Conservation (phyloP, 495 filamentous ascomycete species). For the Penicillium cinerascens region DNA sequence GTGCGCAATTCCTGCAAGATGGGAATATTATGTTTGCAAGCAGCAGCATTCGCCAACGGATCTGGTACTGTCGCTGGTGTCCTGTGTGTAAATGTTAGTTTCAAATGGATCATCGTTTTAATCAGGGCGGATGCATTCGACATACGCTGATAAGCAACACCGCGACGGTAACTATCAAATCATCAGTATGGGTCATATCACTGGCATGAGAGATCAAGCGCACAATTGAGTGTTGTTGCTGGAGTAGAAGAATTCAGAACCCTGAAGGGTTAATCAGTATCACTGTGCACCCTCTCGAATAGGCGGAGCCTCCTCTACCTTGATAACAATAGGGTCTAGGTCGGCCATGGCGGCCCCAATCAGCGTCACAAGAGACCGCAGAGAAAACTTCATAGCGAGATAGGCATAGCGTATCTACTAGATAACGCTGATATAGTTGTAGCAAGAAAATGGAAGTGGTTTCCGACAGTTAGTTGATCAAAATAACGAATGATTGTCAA, state of each 20-base stretch:
- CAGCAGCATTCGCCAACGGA: constrained; percentile 66
- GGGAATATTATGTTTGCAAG: constrained; percentile 82
- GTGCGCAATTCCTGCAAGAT: constrained; percentile 70
- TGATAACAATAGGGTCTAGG: constrained; percentile 67
- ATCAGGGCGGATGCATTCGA: constrained; percentile 7
- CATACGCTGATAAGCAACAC: constrained; percentile 81
- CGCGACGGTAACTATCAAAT: constrained; percentile 62
- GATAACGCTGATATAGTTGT: constrained; percentile 5
- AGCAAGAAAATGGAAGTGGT: constrained; percentile 18
- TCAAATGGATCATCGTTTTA: background rate
- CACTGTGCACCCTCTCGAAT: background rate
- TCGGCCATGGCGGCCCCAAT: constrained; percentile 53
- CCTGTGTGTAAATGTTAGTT: constrained; percentile 34
- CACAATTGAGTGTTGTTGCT: constrained; percentile 77
- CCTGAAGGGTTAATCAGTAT: constrained; percentile 35
- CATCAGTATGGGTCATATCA: constrained; percentile 9
- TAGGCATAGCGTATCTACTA: constrained; percentile 1
- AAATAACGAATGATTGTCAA: constrained; percentile 6
- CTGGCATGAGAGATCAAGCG: constrained; percentile 11
- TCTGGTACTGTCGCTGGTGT: constrained; percentile 35
- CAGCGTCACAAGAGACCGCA: constrained; percentile 44
- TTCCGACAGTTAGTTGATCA: background rate
- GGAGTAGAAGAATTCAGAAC: constrained; percentile 77
- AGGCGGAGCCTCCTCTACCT: constrained; percentile 36
- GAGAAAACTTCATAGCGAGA: constrained; percentile 41